phyloP scores from a whole-genome alignment of 2,329 filamentous ascomycete genomes.

The Magnaporthiopsis rhizophila region DNA sequence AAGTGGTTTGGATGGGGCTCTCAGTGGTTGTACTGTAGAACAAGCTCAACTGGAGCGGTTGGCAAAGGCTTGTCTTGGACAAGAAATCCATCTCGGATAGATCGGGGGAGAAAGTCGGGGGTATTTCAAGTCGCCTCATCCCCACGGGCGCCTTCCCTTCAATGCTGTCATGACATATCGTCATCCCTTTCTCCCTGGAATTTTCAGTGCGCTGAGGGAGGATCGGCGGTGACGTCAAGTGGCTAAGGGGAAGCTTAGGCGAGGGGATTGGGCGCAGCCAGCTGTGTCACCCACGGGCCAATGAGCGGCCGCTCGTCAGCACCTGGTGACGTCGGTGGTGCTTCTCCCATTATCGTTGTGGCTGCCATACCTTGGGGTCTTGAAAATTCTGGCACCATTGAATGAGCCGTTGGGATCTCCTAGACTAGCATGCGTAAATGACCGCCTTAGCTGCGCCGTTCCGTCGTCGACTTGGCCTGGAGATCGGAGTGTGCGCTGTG shows the following conservation, averaged over 20 bases:
- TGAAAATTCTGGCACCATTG: no score
- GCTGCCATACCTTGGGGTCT: no score
- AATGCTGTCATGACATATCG: not conserved
- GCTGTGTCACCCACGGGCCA: not conserved
- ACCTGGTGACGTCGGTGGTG: conserved; percentile 1
- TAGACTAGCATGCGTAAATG: not conserved
- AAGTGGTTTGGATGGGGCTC: not conserved
- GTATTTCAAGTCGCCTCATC: conserved; percentile 2
- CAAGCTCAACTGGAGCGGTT: not conserved
- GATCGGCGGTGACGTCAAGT: conserved; percentile 1
- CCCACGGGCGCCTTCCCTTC: not conserved
- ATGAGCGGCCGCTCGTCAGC: not conserved
- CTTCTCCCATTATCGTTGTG: no score
- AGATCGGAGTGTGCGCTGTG: not conserved
- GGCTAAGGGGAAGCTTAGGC: no score
- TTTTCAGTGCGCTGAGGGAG: no score
- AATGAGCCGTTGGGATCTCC: not conserved
- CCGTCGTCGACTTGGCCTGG: not conserved
- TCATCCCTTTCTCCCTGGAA: not conserved
- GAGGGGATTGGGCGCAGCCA: not conserved
- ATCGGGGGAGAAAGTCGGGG: not conserved
- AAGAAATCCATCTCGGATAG: not conserved
- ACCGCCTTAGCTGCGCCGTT: not conserved
- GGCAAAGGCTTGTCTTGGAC: not conserved
- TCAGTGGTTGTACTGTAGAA: not conserved